Conservation (phyloP, 2,329 filamentous ascomycete genomes). For the Colletotrichum caudatum region DNA sequence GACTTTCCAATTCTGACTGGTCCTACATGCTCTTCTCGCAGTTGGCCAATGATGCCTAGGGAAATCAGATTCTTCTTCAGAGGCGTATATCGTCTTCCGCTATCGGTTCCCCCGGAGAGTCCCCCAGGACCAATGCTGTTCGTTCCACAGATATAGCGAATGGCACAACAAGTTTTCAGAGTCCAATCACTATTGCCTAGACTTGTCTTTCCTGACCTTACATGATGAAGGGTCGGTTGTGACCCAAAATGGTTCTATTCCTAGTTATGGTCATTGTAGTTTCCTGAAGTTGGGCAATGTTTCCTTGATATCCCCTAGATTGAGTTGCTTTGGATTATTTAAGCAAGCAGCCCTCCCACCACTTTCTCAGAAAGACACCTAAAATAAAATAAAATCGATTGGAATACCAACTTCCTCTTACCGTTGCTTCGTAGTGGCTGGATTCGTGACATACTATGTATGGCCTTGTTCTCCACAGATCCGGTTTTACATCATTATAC, state of each 20-base stretch:
- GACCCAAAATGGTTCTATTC: background rate
- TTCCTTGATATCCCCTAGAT: background rate
- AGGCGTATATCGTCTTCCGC: too few species aligned
- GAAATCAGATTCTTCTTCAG: background rate
- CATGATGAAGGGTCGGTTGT: too few species aligned
- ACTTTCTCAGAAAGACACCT: background rate
- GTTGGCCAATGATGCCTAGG: background rate
- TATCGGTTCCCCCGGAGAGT: background rate
- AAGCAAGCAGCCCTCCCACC: background rate
- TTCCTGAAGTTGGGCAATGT: background rate
- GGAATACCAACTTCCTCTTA: background rate
- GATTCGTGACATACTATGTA: background rate
- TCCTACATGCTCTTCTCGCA: background rate
- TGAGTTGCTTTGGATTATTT: too few species aligned
- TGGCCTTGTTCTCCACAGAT: background rate
- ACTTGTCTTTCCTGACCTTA: background rate
- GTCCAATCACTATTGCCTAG: too few species aligned
- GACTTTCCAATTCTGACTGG: background rate
- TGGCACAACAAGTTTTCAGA: background rate
- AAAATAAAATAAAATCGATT: background rate
- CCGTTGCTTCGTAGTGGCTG: background rate
- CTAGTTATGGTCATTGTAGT: background rate
- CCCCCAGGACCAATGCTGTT: too few species aligned
- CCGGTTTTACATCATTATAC: background rate
- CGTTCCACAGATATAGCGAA: background rate